Evolutionary conservation across 257 asterid genomes (phyloP).

Genomic region (Sherardia arvensis): DNA sequence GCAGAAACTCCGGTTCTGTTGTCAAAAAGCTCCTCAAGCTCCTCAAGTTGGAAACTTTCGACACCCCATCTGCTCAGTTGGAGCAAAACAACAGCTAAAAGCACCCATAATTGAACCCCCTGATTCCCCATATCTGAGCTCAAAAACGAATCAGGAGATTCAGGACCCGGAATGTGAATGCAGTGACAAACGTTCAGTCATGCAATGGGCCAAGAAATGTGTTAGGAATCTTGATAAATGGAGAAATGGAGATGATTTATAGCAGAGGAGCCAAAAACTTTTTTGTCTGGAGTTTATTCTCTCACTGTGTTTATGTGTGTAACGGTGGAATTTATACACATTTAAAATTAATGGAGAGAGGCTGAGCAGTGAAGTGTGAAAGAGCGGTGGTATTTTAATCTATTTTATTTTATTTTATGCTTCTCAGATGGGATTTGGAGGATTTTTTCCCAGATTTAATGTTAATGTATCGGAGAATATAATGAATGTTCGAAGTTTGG

Average conservation of each 20-base stretch:
- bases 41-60: constrained; percentile 49
- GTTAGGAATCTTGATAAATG: not conserved
- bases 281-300: not conserved
- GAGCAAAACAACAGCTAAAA: constrained; percentile 16
- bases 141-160: not conserved
- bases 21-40: constrained; percentile 35
- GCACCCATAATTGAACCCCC: constrained; percentile 28
- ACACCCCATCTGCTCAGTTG: constrained; percentile 28
- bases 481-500: not conserved
- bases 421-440: constrained; percentile 16
- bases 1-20: constrained; percentile 32
- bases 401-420: constrained; percentile 11
- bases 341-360: no score
- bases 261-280: not conserved
- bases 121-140: constrained; percentile 27
- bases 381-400: constrained; percentile 21
- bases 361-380: constrained; percentile 24
- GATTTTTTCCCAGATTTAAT: not conserved
- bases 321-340: not conserved
- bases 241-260: not conserved
- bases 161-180: not conserved
- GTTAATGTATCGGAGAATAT: not conserved
- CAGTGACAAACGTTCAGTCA: constrained; percentile 2
- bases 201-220: constrained; percentile 4
- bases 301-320: not conserved